Percentiles rank a stretch among this genome's conserved stretches.
Evolutionary conservation across 257 asterid genomes (phyloP).

Genomic region (Rhazya stricta): DNA sequence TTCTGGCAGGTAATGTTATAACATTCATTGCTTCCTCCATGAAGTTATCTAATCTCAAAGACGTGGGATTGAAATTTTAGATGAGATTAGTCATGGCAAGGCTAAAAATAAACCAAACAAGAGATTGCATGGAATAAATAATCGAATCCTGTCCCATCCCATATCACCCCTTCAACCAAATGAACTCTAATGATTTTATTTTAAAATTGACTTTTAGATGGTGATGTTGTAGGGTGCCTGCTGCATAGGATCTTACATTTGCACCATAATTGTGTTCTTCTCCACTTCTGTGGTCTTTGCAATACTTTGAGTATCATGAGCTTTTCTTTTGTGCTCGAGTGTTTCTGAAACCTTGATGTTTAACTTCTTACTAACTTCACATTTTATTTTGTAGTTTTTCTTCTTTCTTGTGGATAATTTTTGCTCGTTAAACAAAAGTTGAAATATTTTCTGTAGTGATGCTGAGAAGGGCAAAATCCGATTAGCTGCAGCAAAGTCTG

Average conservation of each 20-base stretch:
- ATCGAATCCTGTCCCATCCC: neutral
- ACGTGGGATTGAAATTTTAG: too few relatives aligned
- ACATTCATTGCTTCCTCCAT: too few relatives aligned
- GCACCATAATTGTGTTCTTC: neutral
- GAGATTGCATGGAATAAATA: too few relatives aligned
- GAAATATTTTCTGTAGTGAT: slow-evolving; percentile 42
- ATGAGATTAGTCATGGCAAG: too few relatives aligned
- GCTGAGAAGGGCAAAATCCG: slow-evolving; percentile 46
- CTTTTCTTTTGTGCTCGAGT: neutral
- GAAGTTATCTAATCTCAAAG: neutral
- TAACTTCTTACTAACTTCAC: neutral
- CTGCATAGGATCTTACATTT: neutral
- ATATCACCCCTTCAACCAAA: neutral
- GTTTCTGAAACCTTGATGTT: neutral
- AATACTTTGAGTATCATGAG: neutral
- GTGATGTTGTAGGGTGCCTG: neutral
- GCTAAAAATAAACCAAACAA: too few relatives aligned
- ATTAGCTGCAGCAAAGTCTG: slow-evolving; percentile 86
- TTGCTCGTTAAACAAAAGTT: neutral
- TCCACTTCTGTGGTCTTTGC: neutral
- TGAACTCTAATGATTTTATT: neutral
- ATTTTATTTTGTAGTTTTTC: neutral
- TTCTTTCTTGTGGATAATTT: neutral
- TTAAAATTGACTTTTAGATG: neutral
- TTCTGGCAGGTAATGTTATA: too few relatives aligned